Conservation (phyloP, 441 rosid genomes). For the Euphorbia corollata region DNA sequence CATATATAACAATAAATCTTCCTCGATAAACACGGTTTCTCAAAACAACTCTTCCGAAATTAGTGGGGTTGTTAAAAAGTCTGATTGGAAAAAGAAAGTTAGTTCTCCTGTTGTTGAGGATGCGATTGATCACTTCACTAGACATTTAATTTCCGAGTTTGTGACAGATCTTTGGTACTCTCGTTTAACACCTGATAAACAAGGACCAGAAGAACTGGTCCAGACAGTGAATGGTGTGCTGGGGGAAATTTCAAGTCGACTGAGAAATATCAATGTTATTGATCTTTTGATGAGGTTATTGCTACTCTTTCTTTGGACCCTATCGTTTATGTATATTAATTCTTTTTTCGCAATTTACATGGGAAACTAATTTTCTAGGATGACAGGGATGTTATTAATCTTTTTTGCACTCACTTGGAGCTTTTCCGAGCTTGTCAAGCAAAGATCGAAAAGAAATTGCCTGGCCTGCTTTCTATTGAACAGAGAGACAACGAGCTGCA, state of each 20-base stretch:
- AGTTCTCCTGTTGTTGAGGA: constrained; percentile 85
- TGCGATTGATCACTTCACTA: constrained; percentile 76
- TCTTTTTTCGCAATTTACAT: constrained; percentile 14
- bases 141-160: constrained; percentile 89
- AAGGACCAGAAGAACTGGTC: constrained; percentile 89
- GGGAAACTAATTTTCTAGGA: constrained; percentile 33
- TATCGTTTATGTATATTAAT: background rate
- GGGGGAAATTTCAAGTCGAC: constrained; percentile 75
- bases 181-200: constrained; percentile 75
- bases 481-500: constrained; percentile 59
- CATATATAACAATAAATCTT: constrained; percentile 49
- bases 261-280: constrained; percentile 73
- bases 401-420: constrained; percentile 74
- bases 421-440: constrained; percentile 70
- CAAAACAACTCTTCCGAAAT: constrained; percentile 36
- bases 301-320: constrained; percentile 16
- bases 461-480: constrained; percentile 44
- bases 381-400: constrained; percentile 77
- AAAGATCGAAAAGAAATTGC: constrained; percentile 55
- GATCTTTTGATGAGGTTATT: constrained; percentile 78
- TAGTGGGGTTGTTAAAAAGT: constrained; percentile 40
- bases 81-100: constrained; percentile 88
- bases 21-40: constrained; percentile 28
- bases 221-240: constrained; percentile 64
- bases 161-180: constrained; percentile 90